phyloP scores from a whole-genome alignment of 306 rosid species.

The Dalbergia oliveri region DNA sequence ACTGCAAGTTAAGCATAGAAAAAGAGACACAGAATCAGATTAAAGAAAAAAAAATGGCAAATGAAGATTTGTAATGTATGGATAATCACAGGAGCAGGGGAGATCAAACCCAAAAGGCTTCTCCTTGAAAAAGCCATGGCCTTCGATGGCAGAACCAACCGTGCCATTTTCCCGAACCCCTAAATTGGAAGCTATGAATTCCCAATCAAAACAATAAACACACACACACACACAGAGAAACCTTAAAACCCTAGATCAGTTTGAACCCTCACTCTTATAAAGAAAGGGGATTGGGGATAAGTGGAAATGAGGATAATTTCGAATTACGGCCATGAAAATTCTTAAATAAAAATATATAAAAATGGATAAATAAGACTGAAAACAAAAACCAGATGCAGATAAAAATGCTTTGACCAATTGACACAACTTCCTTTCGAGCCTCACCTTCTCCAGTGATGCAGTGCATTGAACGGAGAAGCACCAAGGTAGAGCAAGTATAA shows the following conservation, averaged over 20 bases:
- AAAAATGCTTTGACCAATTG: background rate
- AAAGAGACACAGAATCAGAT: background rate
- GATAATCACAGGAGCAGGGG: slow-evolving; percentile 51
- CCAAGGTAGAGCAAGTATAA: background rate
- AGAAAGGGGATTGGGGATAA: slow-evolving; percentile 43
- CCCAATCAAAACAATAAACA: slow-evolving; percentile 28
- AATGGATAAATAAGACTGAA: slow-evolving; percentile 13
- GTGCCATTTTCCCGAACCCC: slow-evolving; percentile 51
- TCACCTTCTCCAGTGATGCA: slow-evolving; percentile 40
- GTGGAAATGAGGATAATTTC: slow-evolving; percentile 36
- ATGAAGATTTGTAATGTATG: background rate
- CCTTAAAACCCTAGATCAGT: slow-evolving; percentile 52
- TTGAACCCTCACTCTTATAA: slow-evolving; percentile 28
- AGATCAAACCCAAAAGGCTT: slow-evolving; percentile 51
- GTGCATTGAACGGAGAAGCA: slow-evolving; percentile 1
- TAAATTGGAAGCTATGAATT: slow-evolving; percentile 28
- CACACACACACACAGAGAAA: background rate
- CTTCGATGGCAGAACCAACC: slow-evolving; percentile 57
- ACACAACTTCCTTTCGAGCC: background rate
- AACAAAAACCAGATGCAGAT: slow-evolving; percentile 7
- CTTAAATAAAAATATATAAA: background rate
- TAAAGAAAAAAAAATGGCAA: background rate
- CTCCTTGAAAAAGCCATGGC: slow-evolving; percentile 47
- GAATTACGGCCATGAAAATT: slow-evolving; percentile 48
- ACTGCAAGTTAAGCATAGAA: background rate